A percentile compares a stretch with the other conserved stretches of the same genome.
These are phyloP conservation scores for Hypomyces rosellus DNA, from an alignment of 2,329 filamentous ascomycete genomes.

Conservation along the genomic window DNA sequence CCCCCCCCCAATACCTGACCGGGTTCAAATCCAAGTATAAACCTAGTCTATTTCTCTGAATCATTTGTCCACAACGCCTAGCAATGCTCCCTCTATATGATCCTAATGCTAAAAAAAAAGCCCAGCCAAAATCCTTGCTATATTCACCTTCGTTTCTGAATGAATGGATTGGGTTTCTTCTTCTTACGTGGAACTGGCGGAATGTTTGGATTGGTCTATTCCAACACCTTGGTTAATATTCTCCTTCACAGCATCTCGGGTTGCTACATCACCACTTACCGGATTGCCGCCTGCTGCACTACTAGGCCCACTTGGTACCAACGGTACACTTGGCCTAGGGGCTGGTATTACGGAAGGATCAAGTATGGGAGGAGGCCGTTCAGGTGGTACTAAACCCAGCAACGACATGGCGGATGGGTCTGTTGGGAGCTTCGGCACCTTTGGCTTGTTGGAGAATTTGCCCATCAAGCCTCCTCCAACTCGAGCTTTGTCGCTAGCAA, in stretches of 20 bases:
- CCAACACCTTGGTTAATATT: not conserved
- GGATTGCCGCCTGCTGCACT: constrained; percentile 14
- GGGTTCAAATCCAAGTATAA: not conserved
- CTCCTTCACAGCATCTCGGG: not conserved
- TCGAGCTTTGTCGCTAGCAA: constrained; percentile 25
- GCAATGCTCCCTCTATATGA: constrained; percentile 1
- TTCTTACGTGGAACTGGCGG: constrained; percentile 31
- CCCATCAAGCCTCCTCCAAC: constrained; percentile 27
- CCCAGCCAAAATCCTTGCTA: not conserved
- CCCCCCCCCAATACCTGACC: not conserved
- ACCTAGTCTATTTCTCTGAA: not conserved
- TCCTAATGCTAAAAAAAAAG: not conserved
- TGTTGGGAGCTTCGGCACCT: constrained; percentile 25
- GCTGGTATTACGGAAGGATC: constrained; percentile 10
- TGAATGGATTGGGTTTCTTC: constrained; percentile 38
- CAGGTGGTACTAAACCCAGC: constrained; percentile 41
- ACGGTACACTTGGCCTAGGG: constrained; percentile 11
- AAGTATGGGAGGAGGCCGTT: constrained; percentile 31
- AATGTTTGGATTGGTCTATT: constrained; percentile 14
- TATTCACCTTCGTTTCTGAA: constrained; percentile 31
- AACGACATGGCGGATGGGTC: constrained; percentile 50
- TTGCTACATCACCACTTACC: not conserved
- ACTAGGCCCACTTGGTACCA: constrained; percentile 18
- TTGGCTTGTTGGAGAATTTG: constrained; percentile 30
- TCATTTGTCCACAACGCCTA: not conserved